A percentile compares a stretch with the other conserved stretches of the same genome.
phyloP scores from a whole-genome alignment of 306 rosid species.

The Trifolium subterraneum region DNA sequence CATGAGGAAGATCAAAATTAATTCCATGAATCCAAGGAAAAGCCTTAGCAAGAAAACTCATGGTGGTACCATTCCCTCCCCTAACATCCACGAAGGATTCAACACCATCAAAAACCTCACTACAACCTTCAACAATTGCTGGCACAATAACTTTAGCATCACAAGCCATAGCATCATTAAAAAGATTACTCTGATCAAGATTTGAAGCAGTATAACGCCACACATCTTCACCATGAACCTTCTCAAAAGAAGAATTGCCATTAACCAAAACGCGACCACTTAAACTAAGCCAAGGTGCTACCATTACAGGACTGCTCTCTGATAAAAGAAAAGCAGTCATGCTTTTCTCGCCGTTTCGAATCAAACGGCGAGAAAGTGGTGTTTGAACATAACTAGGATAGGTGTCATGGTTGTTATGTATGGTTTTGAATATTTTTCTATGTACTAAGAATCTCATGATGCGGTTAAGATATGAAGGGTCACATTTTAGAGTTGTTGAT shows the following conservation, averaged over 20 bases:
- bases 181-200: conserved; percentile 45
- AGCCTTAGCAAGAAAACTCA: conserved; percentile 44
- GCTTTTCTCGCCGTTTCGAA: conserved; percentile 32
- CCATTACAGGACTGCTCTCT: conserved; percentile 53
- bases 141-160: conserved; percentile 47
- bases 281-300: conserved; percentile 54
- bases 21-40: conserved; percentile 57
- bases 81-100: conserved; percentile 73
- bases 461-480: conserved; percentile 46
- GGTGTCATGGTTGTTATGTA: background rate
- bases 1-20: conserved; percentile 80
- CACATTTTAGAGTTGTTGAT: conserved; percentile 53
- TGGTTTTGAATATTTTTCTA: conserved; percentile 55
- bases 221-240: conserved; percentile 55
- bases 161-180: conserved; percentile 78
- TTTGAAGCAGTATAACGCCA: conserved; percentile 52
- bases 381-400: conserved; percentile 38
- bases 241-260: conserved; percentile 44
- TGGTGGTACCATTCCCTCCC: conserved; percentile 67
- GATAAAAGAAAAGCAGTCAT: conserved; percentile 37
- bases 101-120: conserved; percentile 55
- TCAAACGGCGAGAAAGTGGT: conserved; percentile 46
- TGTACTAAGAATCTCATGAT: conserved; percentile 61
- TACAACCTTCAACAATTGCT: conserved; percentile 43
- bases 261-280: conserved; percentile 30